A percentile compares a stretch with the other conserved stretches of the same genome.
Conservation (phyloP, 208 protist species). For the Crithidia acanthocephali region DNA sequence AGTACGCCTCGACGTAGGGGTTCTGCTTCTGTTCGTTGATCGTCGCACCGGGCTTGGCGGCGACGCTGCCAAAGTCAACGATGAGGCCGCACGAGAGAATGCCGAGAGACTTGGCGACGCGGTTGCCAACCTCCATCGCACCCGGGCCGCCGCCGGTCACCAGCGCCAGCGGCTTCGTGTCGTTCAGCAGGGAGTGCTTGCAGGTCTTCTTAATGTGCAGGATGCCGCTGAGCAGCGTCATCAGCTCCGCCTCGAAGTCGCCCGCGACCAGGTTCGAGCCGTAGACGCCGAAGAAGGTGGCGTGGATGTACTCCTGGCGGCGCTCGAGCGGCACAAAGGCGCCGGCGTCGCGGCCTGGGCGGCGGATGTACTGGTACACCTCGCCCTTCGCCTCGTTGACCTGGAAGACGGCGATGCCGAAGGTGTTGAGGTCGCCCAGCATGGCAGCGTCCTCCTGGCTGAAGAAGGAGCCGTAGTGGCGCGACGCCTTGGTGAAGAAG, state of each 20-base stretch:
- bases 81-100: constrained; percentile 92
- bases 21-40: constrained; percentile 95
- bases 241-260: constrained; percentile 92
- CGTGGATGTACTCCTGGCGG: constrained; percentile 85
- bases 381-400: constrained; percentile 80
- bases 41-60: constrained; percentile 80
- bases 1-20: constrained; percentile 90
- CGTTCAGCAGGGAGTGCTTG: constrained; percentile 80
- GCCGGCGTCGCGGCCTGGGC: constrained; percentile 74
- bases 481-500: constrained; percentile 84
- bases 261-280: constrained; percentile 93
- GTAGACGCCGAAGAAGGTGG: constrained; percentile 94
- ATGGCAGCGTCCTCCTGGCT: constrained; percentile 91
- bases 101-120: constrained; percentile 87
- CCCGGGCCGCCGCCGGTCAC: constrained; percentile 93
- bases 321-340: constrained; percentile 89
- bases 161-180: constrained; percentile 78
- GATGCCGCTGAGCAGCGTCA: constrained; percentile 84
- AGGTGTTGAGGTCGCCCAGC: constrained; percentile 86
- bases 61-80: constrained; percentile 91
- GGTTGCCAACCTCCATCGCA: constrained; percentile 95
- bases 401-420: constrained; percentile 90
- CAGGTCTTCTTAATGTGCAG: constrained; percentile 68
- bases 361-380: constrained; percentile 90
- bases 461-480: constrained; percentile 87